A percentile compares a stretch with the other conserved stretches of the same genome.
phyloP scores from a whole-genome alignment of 202 grass and related monocot species.

The Eragrostis tef region DNA sequence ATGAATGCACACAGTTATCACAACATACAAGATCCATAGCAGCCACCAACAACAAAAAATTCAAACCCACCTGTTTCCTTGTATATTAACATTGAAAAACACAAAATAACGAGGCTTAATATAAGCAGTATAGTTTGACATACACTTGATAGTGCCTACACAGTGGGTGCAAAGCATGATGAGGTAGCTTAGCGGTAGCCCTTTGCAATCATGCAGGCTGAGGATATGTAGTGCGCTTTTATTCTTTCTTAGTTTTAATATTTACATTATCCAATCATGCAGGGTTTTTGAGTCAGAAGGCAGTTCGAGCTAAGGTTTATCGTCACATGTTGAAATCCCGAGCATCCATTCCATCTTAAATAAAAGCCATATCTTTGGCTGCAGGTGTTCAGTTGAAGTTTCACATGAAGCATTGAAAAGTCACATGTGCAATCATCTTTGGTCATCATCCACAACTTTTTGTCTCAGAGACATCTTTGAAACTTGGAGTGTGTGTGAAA shows the following conservation, averaged over 20 bases:
- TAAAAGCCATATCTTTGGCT: constrained; percentile 17
- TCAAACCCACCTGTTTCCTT: not conserved
- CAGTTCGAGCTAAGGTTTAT: constrained; percentile 15
- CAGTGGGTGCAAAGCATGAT: too few species aligned
- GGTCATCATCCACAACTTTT: constrained; percentile 34
- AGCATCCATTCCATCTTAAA: constrained; percentile 1
- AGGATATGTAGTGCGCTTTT: not conserved
- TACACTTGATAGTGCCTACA: not conserved
- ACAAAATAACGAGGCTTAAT: not conserved
- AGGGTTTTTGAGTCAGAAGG: constrained; percentile 24
- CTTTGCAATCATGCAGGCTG: too few species aligned
- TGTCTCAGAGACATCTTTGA: not conserved
- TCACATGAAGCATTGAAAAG: constrained; percentile 9
- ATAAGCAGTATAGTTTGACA: not conserved
- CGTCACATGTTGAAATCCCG: constrained; percentile 12
- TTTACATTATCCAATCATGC: constrained; percentile 13
- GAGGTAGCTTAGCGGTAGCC: too few species aligned
- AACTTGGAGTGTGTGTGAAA: constrained; percentile 5
- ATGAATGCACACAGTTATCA: too few species aligned
- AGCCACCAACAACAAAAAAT: not conserved
- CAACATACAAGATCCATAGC: not conserved
- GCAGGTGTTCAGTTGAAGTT: constrained; percentile 1
- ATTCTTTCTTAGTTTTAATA: not conserved
- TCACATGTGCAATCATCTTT: constrained; percentile 23
- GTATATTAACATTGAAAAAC: not conserved